Evolutionary conservation across 306 rosid species (phyloP).

Genomic region (Sphenostylis stenocarpa): DNA sequence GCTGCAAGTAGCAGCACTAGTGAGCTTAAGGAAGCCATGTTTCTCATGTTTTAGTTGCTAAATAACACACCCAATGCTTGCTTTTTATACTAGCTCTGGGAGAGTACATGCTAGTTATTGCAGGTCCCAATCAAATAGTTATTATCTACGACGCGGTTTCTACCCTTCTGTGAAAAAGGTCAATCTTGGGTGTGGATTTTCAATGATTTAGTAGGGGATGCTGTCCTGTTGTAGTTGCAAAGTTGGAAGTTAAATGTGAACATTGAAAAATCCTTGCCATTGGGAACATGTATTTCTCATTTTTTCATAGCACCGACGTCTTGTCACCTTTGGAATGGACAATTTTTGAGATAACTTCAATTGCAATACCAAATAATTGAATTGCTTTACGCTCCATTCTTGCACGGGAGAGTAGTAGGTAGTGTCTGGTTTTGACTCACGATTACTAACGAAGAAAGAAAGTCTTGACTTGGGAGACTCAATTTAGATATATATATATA

Average conservation of each 20-base stretch:
- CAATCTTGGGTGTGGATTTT: neutral
- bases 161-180: neutral
- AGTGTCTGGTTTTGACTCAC: neutral
- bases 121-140: neutral
- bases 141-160: neutral
- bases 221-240: neutral
- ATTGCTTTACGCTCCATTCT: neutral
- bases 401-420: neutral
- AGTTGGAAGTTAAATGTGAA: neutral
- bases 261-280: neutral
- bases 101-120: neutral
- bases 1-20: conserved; percentile 16
- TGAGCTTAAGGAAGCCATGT: conserved; percentile 20
- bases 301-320: neutral
- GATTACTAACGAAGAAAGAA: neutral
- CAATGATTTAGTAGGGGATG: neutral
- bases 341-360: neutral
- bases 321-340: neutral
- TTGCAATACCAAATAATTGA: neutral
- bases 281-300: neutral
- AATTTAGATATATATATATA: neutral
- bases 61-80: neutral
- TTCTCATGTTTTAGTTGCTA: neutral
- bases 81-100: neutral
- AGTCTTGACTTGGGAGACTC: neutral